Evolutionary conservation across 2,329 filamentous ascomycete genomes (phyloP).

Genomic region (Diaporthe ilicicola): DNA sequence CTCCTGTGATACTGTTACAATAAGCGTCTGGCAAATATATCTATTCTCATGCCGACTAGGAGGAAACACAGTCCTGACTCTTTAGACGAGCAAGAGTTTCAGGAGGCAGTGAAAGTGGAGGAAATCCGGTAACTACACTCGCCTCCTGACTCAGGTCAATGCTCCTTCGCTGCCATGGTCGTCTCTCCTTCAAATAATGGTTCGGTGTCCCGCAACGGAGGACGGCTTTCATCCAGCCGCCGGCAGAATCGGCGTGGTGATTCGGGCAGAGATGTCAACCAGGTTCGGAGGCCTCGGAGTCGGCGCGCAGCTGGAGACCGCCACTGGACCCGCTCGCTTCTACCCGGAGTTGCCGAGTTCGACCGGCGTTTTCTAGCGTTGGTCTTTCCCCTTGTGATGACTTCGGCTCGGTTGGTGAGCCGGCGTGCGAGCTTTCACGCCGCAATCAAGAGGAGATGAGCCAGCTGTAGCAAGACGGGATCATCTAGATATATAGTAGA

Average conservation of each 20-base stretch:
- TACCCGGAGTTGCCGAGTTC: not conserved
- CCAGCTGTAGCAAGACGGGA: not conserved
- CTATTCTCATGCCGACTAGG: not conserved
- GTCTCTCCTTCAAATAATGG: not conserved
- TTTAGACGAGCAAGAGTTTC: not conserved
- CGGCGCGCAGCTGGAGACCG: not conserved
- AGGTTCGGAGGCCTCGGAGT: slow-evolving; percentile 7
- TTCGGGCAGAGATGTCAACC: not conserved
- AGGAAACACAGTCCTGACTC: slow-evolving; percentile 6
- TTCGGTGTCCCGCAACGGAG: not conserved
- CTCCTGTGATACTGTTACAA: too few relatives aligned
- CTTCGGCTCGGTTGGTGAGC: not conserved
- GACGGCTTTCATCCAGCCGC: not conserved
- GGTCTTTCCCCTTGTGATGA: not conserved
- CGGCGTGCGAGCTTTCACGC: not conserved
- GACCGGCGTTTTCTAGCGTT: not conserved
- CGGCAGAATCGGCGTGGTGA: not conserved
- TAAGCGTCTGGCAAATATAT: too few relatives aligned
- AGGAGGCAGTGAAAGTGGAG: not conserved
- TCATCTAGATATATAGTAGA: not conserved
- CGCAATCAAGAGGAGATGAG: not conserved
- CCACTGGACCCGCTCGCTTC: not conserved
- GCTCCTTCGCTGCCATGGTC: not conserved
- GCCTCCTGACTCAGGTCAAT: not conserved
- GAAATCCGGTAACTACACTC: not conserved